These are phyloP conservation scores for Aphanomyces cochlioides DNA, from an alignment of 352 stramenopile genomes.

Conservation along the genomic window DNA sequence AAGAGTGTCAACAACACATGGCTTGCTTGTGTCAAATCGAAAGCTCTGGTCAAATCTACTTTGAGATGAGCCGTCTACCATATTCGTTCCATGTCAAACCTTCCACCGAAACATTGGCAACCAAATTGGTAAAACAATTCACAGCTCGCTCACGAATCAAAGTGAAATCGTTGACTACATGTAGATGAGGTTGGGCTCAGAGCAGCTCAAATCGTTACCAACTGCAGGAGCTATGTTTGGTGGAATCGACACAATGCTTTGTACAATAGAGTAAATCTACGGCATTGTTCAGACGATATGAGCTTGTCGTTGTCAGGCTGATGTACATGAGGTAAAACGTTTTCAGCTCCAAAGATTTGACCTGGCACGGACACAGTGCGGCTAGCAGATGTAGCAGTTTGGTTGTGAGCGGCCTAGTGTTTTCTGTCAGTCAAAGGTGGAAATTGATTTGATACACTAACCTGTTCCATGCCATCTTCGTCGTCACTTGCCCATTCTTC, in stretches of 20 bases:
- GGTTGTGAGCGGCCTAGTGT: conserved; percentile 12
- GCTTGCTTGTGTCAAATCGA: conserved; percentile 66
- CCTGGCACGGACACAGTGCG: conserved; percentile 17
- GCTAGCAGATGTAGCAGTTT: neutral
- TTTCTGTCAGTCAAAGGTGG: no score
- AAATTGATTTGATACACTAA: neutral
- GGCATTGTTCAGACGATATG: neutral
- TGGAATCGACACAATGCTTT: conserved; percentile 71
- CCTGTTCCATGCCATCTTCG: conserved; percentile 83
- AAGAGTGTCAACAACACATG: conserved; percentile 75
- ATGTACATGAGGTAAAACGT: conserved; percentile 24
- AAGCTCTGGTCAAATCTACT: conserved; percentile 35
- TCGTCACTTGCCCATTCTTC: conserved; percentile 85
- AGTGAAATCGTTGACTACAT: conserved; percentile 60
- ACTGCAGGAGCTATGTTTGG: conserved; percentile 47
- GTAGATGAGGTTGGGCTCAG: no score
- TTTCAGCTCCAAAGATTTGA: conserved; percentile 27
- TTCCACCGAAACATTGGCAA: conserved; percentile 47
- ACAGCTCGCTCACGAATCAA: conserved; percentile 76
- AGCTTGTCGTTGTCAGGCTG: no score
- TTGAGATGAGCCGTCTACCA: conserved; percentile 27
- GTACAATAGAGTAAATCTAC: conserved; percentile 46
- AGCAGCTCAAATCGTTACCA: conserved; percentile 31
- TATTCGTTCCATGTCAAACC: neutral
- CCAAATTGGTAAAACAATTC: conserved; percentile 80